Evolutionary conservation across 1,139 yeast genomes (phyloP).

Genomic region (Protomyces pachydermus): DNA sequence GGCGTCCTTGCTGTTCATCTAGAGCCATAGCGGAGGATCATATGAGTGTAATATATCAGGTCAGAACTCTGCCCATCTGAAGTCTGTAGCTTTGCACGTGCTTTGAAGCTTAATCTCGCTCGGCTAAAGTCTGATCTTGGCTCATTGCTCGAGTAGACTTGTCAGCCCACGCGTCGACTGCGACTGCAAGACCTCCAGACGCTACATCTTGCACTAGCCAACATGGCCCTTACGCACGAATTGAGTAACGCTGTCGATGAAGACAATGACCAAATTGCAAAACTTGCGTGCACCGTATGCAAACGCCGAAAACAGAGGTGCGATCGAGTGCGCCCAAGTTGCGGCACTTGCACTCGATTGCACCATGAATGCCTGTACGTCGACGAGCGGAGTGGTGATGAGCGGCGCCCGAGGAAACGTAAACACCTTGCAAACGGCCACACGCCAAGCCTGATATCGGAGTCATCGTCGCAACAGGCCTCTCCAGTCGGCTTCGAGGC

Average conservation of each 20-base stretch:
- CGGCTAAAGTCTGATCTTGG: too few relatives aligned
- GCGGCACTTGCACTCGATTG: background rate
- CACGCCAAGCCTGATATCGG: background rate
- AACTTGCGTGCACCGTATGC: background rate
- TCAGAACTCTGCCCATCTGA: too few relatives aligned
- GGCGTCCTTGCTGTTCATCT: too few relatives aligned
- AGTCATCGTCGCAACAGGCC: background rate
- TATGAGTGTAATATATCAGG: too few relatives aligned
- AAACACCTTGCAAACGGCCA: background rate
- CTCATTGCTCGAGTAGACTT: too few relatives aligned
- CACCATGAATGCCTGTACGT: background rate
- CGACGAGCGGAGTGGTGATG: background rate
- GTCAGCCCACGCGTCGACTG: too few relatives aligned
- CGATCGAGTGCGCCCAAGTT: background rate
- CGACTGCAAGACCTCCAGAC: too few relatives aligned
- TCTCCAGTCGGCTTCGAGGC: background rate
- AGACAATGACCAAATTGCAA: background rate
- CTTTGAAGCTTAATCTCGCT: too few relatives aligned
- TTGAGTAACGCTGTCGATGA: background rate
- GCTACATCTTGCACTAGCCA: too few relatives aligned
- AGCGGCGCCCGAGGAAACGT: background rate
- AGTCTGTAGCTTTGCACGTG: too few relatives aligned
- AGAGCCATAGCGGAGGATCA: too few relatives aligned
- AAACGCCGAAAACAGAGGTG: background rate
- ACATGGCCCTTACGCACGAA: too few relatives aligned